Percentiles rank a stretch among this genome's conserved stretches.
These are phyloP conservation scores for Arthrinium phaeospermum DNA, from an alignment of 2,329 filamentous ascomycete genomes.

Conservation along the genomic window DNA sequence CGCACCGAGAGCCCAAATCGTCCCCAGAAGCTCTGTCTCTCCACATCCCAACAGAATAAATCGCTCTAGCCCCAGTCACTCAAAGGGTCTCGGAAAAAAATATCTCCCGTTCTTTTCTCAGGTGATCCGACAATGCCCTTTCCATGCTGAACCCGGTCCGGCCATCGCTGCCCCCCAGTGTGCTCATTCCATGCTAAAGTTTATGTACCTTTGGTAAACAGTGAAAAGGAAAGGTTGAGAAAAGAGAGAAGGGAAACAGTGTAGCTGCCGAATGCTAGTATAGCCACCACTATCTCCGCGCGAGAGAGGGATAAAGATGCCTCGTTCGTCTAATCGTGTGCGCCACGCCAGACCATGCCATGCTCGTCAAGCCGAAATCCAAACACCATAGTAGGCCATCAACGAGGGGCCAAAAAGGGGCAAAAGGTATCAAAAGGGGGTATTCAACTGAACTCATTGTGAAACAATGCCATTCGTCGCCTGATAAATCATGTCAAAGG, in stretches of 20 bases:
- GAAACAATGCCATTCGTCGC: conserved; percentile 16
- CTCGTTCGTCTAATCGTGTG: conserved; percentile 7
- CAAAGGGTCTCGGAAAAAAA: background rate
- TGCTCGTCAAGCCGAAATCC: background rate
- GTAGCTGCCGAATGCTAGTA: conserved; percentile 2
- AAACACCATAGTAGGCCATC: conserved; percentile 15
- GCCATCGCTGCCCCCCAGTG: background rate
- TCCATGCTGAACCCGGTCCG: background rate
- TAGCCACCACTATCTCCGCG: conserved; percentile 3
- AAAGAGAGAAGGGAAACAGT: background rate
- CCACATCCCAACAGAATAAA: background rate
- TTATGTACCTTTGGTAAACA: background rate
- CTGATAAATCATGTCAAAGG: conserved; percentile 8
- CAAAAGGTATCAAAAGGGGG: conserved; percentile 27
- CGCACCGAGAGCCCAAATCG: conserved; percentile 18
- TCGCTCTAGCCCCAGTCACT: background rate
- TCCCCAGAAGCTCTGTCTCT: background rate
- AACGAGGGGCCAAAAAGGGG: conserved; percentile 18
- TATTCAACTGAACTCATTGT: conserved; percentile 22
- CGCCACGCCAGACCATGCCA: conserved; percentile 15
- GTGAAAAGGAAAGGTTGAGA: background rate
- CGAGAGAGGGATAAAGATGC: background rate
- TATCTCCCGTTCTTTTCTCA: background rate
- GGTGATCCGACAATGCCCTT: background rate
- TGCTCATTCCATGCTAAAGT: background rate